Evolutionary conservation across 2,329 filamentous ascomycete genomes (phyloP).

Genomic region (Epichloe gansuensis): DNA sequence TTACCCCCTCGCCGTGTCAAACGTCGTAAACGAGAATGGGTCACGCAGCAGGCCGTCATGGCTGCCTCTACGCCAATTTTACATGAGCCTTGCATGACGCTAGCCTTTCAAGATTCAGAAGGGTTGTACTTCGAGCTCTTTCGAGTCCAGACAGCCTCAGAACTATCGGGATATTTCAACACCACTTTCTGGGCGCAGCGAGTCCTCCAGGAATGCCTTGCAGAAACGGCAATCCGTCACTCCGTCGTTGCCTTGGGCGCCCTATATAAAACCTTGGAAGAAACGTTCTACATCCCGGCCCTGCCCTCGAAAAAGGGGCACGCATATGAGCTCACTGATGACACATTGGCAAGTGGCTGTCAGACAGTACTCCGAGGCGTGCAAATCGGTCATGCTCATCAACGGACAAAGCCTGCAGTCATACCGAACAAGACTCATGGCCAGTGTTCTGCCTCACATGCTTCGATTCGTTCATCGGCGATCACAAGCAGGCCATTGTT

Average conservation of each 20-base stretch:
- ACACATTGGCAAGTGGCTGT: slow-evolving; percentile 49
- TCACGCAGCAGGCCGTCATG: neutral
- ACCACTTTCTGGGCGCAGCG: slow-evolving; percentile 52
- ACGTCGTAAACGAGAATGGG: slow-evolving; percentile 7
- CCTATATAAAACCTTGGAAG: slow-evolving; percentile 54
- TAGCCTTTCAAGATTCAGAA: slow-evolving; percentile 40
- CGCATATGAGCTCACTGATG: slow-evolving; percentile 23
- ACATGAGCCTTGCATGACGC: slow-evolving; percentile 29
- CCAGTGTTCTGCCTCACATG: slow-evolving; percentile 53
- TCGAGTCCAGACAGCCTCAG: slow-evolving; percentile 45
- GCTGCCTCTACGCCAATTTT: slow-evolving; percentile 15
- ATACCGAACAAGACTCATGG: slow-evolving; percentile 47
- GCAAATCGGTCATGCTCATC: slow-evolving; percentile 35
- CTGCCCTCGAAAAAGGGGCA: slow-evolving; percentile 7
- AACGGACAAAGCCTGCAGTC: slow-evolving; percentile 31
- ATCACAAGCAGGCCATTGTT: slow-evolving; percentile 47
- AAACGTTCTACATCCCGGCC: slow-evolving; percentile 35
- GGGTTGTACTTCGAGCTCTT: slow-evolving; percentile 51
- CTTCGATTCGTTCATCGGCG: slow-evolving; percentile 55
- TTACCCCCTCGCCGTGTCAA: slow-evolving; percentile 21
- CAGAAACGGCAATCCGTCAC: slow-evolving; percentile 48
- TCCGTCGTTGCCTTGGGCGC: slow-evolving; percentile 55
- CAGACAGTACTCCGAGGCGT: slow-evolving; percentile 45
- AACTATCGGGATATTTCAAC: slow-evolving; percentile 56
- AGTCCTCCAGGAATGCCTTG: slow-evolving; percentile 52